Conservation (phyloP, 805 yeast genomes). For the Candida ortonii region DNA sequence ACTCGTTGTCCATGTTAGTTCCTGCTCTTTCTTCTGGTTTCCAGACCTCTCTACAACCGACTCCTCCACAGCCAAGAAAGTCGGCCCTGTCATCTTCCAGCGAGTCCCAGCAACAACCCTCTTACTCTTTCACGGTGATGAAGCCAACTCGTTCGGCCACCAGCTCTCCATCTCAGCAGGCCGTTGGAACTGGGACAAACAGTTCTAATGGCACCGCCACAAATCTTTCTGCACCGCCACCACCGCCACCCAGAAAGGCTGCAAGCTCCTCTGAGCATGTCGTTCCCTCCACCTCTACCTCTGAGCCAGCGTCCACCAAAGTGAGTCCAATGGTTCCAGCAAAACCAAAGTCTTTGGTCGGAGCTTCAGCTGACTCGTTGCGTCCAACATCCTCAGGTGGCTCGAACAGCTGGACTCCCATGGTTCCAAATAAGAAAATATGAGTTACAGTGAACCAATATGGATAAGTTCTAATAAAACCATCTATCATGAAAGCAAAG, state of each 20-base stretch:
- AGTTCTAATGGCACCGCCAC: conserved; percentile 3
- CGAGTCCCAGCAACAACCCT: too few relatives aligned
- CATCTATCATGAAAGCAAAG: background rate
- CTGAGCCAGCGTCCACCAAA: conserved; percentile 15
- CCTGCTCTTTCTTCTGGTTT: conserved; percentile 24
- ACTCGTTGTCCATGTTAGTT: conserved; percentile 20
- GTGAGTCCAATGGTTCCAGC: conserved; percentile 33
- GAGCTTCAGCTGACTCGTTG: conserved; percentile 12
- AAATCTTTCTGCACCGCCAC: conserved; percentile 24
- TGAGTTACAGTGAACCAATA: conserved; percentile 7
- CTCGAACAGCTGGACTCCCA: conserved; percentile 27
- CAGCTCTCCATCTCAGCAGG: conserved; percentile 37
- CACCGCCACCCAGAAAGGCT: conserved; percentile 28
- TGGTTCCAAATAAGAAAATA: conserved; percentile 31
- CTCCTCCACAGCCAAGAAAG: background rate
- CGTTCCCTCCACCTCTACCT: conserved; percentile 2
- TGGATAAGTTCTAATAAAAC: background rate
- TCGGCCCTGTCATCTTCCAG: too few relatives aligned
- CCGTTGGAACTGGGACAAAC: conserved; percentile 31
- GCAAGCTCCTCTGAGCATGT: background rate
- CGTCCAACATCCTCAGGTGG: conserved; percentile 1
- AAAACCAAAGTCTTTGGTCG: conserved; percentile 28
- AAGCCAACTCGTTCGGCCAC: conserved; percentile 31
- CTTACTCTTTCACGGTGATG: conserved; percentile 27
- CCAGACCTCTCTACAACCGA: conserved; percentile 11